Percentiles rank a stretch among this genome's conserved stretches.
Evolutionary conservation across 78 protist species (phyloP).

Genomic region (Blattamonas nauphoetae): DNA sequence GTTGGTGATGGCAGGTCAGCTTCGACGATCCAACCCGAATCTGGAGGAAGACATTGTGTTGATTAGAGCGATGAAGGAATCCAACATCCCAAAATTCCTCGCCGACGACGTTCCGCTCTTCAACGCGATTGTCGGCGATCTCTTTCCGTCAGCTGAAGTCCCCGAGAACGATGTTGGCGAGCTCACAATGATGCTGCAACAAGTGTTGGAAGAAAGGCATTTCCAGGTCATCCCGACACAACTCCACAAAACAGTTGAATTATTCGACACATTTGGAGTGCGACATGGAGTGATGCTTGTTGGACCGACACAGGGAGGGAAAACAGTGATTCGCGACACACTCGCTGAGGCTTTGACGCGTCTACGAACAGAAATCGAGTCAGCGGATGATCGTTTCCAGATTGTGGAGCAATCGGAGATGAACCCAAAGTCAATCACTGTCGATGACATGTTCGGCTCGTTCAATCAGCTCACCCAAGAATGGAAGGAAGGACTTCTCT

Average conservation of each 20-base stretch:
- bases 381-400: background rate
- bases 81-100: constrained; percentile 71
- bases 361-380: background rate
- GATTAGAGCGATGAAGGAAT: constrained; percentile 65
- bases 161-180: constrained; percentile 53
- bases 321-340: constrained; percentile 17
- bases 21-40: constrained; percentile 33
- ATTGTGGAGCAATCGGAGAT: constrained; percentile 26
- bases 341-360: constrained; percentile 31
- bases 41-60: constrained; percentile 51
- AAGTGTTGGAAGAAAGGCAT: background rate
- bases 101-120: constrained; percentile 68
- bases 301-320: constrained; percentile 69
- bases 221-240: constrained; percentile 8
- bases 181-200: constrained; percentile 33
- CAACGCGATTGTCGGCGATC: constrained; percentile 56
- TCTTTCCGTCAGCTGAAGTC: constrained; percentile 60
- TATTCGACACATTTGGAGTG: constrained; percentile 55
- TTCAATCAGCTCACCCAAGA: constrained; percentile 53
- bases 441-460: constrained; percentile 70
- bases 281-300: constrained; percentile 74
- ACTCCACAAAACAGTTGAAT: constrained; percentile 45
- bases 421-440: constrained; percentile 65
- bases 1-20: constrained; percentile 55
- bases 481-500: constrained; percentile 65